Evolutionary conservation across 129 eudicot species (phyloP).

Genomic region (Deinandra increscens): DNA sequence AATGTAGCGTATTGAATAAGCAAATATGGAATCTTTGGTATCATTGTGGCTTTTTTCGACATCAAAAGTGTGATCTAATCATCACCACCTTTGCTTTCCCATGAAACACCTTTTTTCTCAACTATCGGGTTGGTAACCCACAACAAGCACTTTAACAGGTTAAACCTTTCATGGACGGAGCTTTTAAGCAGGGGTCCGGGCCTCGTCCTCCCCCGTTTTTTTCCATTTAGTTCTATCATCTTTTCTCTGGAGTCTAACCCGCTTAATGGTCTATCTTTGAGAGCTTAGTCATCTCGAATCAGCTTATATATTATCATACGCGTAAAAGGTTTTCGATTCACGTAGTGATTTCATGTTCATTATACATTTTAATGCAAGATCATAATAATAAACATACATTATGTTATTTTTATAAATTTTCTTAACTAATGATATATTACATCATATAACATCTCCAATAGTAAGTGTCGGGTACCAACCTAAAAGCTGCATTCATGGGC

Average conservation of each 20-base stretch:
- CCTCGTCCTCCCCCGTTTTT: no score
- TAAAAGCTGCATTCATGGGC: conserved; percentile 11
- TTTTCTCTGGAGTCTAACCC: no score
- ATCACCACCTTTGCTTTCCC: conserved; percentile 24
- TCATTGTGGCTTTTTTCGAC: conserved; percentile 23
- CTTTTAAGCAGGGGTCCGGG: no score
- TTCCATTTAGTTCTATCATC: no score
- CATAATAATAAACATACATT: neutral
- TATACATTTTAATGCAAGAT: neutral
- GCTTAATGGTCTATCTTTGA: no score
- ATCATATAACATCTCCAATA: neutral
- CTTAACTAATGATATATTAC: neutral
- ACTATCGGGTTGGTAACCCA: conserved; percentile 22
- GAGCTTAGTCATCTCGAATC: no score
- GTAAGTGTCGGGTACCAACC: neutral
- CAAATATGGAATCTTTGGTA: conserved; percentile 26
- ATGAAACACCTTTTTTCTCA: conserved; percentile 13
- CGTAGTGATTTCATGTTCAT: neutral
- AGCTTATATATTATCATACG: no score
- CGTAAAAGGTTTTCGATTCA: no score
- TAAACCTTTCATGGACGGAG: neutral
- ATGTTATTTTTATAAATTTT: neutral
- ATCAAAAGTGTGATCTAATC: conserved; percentile 22
- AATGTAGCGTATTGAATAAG: conserved; percentile 24
- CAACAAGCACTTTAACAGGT: neutral